Conservation (phyloP, 225 moss, liverwort and hornwort genomes). For the Bryum argenteum region DNA sequence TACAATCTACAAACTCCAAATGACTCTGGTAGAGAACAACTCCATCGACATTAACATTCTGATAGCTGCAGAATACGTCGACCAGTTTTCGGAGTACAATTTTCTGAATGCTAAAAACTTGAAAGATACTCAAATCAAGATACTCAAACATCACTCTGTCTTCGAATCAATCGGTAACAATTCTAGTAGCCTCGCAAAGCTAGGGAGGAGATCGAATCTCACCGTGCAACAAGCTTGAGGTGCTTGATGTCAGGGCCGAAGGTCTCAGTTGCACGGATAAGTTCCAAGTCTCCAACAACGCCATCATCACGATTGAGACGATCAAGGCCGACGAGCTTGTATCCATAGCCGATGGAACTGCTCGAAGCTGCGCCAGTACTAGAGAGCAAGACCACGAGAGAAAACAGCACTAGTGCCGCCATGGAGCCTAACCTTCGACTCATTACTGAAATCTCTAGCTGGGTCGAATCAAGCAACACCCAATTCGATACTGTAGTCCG, state of each 20-base stretch:
- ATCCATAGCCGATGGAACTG: conserved; percentile 34
- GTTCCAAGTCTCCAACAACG: conserved; percentile 39
- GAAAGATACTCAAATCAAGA: too few relatives aligned
- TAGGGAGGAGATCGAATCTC: not conserved
- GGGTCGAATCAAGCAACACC: too few relatives aligned
- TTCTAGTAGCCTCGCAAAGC: too few relatives aligned
- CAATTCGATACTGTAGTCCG: too few relatives aligned
- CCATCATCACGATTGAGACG: conserved; percentile 32
- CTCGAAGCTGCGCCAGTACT: conserved; percentile 5
- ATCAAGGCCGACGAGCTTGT: conserved; percentile 40
- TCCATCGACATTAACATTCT: too few relatives aligned
- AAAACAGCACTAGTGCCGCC: not conserved
- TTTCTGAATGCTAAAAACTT: too few relatives aligned
- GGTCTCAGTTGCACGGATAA: conserved; percentile 27
- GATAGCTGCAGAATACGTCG: too few relatives aligned
- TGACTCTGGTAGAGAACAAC: too few relatives aligned
- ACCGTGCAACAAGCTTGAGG: conserved; percentile 41
- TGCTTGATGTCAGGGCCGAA: conserved; percentile 39
- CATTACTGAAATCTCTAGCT: conserved; percentile 12
- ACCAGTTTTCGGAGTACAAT: too few relatives aligned
- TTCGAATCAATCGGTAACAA: too few relatives aligned
- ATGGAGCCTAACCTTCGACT: conserved; percentile 11
- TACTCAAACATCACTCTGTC: too few relatives aligned
- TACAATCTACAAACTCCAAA: too few relatives aligned
- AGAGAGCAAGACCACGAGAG: not conserved